phyloP scores from a whole-genome alignment of 495 filamentous ascomycete genomes.

The Lasiosphaeria ovina region DNA sequence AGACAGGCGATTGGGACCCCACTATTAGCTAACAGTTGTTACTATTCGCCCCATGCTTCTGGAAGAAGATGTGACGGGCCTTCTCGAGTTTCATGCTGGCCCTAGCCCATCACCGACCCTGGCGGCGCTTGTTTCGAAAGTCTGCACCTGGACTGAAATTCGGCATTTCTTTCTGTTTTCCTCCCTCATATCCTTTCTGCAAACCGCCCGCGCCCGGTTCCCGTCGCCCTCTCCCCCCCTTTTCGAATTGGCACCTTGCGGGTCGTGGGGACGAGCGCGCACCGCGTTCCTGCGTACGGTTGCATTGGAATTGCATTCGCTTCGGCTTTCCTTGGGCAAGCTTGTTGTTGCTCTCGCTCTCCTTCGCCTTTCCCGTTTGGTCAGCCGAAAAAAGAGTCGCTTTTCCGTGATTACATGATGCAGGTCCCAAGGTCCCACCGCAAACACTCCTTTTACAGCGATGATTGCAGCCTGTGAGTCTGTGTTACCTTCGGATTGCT shows the following conservation, averaged over 20 bases:
- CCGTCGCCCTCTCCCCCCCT: background rate
- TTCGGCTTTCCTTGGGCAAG: too few relatives aligned
- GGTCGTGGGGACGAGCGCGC: background rate
- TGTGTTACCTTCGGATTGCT: too few relatives aligned
- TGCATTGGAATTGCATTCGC: slow-evolving; percentile 6
- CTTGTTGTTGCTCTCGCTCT: too few relatives aligned
- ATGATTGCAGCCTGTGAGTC: too few relatives aligned
- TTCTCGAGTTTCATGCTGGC: slow-evolving; percentile 9
- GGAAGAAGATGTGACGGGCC: slow-evolving; percentile 29
- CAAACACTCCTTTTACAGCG: background rate
- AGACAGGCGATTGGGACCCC: too few relatives aligned
- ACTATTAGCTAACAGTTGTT: background rate
- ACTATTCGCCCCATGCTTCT: slow-evolving; percentile 15
- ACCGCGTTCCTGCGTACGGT: slow-evolving; percentile 21
- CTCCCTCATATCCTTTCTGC: background rate
- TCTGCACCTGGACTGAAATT: slow-evolving; percentile 17
- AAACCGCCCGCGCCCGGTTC: background rate
- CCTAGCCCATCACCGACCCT: slow-evolving; percentile 12
- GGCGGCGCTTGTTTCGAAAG: slow-evolving; percentile 32
- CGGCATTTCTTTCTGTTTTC: slow-evolving; percentile 9
- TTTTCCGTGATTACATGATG: background rate
- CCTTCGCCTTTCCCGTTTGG: background rate
- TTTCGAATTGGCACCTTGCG: background rate
- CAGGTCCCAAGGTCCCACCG: background rate
- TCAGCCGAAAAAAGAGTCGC: too few relatives aligned